phyloP scores from a whole-genome alignment of 2,329 filamentous ascomycete genomes.

The Celoporthe dispersa region DNA sequence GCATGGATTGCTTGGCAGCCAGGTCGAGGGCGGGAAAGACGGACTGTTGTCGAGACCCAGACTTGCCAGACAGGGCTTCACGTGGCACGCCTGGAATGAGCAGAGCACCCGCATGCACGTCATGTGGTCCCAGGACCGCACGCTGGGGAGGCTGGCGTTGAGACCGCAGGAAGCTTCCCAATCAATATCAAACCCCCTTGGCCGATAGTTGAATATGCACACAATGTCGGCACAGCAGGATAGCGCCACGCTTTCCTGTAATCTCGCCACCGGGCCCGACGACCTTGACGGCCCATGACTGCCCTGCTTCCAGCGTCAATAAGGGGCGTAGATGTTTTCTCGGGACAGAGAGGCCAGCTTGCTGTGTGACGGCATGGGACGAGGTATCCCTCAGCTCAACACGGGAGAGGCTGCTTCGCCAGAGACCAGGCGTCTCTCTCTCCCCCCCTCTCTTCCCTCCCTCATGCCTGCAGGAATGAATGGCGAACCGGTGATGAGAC shows the following conservation, averaged over 20 bases:
- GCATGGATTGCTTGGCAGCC: conserved; percentile 2
- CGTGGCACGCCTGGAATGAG: conserved; percentile 11
- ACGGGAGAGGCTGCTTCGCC: not conserved
- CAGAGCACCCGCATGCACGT: not conserved
- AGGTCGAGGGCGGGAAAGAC: not conserved
- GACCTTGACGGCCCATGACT: not conserved
- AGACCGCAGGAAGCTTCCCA: not conserved
- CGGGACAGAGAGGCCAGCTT: not conserved
- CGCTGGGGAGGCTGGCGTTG: not conserved
- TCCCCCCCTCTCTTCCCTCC: not conserved
- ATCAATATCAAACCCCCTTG: not conserved
- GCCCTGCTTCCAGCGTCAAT: not conserved
- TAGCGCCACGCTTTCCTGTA: not conserved
- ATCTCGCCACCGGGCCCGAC: not conserved
- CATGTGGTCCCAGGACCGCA: not conserved
- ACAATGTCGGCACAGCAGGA: not conserved
- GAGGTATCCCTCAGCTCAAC: not conserved
- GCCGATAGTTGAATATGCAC: not conserved
- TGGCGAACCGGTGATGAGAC: not conserved
- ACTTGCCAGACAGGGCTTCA: not conserved
- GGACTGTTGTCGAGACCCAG: not conserved
- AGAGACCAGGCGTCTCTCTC: not conserved
- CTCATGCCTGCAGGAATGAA: conserved; percentile 6
- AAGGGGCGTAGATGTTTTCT: not conserved
- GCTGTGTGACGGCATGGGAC: not conserved